phyloP scores from a whole-genome alignment of 1,139 yeast species.

The Pichia sp. region DNA sequence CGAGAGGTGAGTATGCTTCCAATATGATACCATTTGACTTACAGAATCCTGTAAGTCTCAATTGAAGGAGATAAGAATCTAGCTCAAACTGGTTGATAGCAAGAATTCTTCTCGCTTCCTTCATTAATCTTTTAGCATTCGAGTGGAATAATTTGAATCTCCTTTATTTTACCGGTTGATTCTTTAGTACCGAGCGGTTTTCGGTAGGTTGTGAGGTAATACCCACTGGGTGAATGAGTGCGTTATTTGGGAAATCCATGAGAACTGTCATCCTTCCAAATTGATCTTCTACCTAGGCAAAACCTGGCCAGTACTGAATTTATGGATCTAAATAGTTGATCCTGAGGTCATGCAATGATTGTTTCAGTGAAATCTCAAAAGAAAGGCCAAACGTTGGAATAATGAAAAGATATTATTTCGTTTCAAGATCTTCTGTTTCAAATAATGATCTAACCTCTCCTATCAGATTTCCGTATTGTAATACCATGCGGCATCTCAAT shows the following conservation, averaged over 20 bases:
- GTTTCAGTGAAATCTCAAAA: constrained; percentile 24
- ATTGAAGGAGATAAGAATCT: constrained; percentile 62
- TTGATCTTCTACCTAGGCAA: constrained; percentile 12
- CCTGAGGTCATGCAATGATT: constrained; percentile 35
- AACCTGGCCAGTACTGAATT: constrained; percentile 42
- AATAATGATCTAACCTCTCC: too few relatives aligned
- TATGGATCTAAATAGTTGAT: constrained; percentile 45
- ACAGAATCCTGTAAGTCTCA: constrained; percentile 54
- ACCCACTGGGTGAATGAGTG: constrained; percentile 22
- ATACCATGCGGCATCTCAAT: not conserved
- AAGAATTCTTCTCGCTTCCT: constrained; percentile 44
- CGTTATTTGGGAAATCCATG: constrained; percentile 17
- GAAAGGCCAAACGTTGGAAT: constrained; percentile 62
- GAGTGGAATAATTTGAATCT: constrained; percentile 52
- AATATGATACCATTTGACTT: constrained; percentile 48
- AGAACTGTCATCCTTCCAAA: constrained; percentile 16
- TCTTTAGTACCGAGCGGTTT: constrained; percentile 41
- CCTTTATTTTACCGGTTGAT: constrained; percentile 33
- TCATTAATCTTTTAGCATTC: constrained; percentile 43
- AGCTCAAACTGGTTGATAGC: constrained; percentile 55
- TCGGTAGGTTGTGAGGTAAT: constrained; percentile 42
- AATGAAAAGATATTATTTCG: too few relatives aligned
- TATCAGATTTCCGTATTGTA: not conserved
- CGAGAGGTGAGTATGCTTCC: constrained; percentile 70
- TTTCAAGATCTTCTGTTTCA: too few relatives aligned